Evolutionary conservation across 2,329 filamentous ascomycete species (phyloP).

Genomic region (Hypoxylon sp.): DNA sequence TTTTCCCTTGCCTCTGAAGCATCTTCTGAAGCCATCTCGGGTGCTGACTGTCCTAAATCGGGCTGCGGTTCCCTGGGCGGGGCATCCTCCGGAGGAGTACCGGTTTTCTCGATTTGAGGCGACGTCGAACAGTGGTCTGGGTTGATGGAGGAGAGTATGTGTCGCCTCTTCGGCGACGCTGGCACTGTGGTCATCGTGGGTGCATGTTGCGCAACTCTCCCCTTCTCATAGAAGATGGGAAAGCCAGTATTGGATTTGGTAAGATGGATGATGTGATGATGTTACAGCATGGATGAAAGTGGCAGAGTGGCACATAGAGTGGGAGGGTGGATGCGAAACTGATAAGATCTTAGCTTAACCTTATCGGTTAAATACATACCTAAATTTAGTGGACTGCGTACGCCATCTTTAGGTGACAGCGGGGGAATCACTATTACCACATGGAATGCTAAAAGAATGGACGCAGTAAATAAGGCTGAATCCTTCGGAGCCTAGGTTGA

Average conservation of each 20-base stretch:
- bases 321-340: not conserved
- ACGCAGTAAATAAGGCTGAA: not conserved
- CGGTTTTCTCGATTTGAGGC: conserved; percentile 26
- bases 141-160: conserved; percentile 54
- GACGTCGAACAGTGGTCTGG: conserved; percentile 45
- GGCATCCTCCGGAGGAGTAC: conserved; percentile 22
- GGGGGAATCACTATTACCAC: not conserved
- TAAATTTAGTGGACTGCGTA: not conserved
- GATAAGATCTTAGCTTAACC: conserved; percentile 14
- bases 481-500: not conserved
- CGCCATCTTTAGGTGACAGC: not conserved
- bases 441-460: not conserved
- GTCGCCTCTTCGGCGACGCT: conserved; percentile 53
- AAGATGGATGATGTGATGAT: not conserved
- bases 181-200: conserved; percentile 49
- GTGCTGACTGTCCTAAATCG: conserved; percentile 34
- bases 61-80: conserved; percentile 31
- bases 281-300: not conserved
- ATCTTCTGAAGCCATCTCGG: conserved; percentile 8
- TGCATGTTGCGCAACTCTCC: conserved; percentile 39
- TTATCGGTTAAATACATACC: conserved; percentile 22
- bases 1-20: conserved; percentile 28
- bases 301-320: not conserved
- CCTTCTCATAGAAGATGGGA: not conserved
- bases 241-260: not conserved